phyloP scores from a whole-genome alignment of 176 grass and related monocot species.

The Aegilops sharonensis region DNA sequence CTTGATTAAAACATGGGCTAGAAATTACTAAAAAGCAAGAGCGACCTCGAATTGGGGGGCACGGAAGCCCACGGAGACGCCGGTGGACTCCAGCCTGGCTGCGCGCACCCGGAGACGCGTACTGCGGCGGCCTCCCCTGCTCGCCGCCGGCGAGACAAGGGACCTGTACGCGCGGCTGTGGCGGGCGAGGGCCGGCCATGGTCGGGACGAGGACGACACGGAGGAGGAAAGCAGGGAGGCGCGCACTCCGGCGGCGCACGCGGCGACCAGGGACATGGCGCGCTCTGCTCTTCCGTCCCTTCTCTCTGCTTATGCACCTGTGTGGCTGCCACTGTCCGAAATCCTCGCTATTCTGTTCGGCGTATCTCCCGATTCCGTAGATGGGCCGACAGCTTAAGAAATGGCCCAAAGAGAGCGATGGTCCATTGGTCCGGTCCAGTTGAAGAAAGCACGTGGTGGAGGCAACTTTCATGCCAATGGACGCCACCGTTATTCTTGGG shows the following conservation, averaged over 20 bases:
- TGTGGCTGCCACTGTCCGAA: slow-evolving; percentile 14
- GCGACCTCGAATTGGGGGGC: slow-evolving; percentile 70
- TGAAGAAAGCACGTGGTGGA: no score
- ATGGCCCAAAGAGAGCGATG: not conserved
- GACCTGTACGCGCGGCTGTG: not conserved
- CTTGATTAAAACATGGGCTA: not conserved
- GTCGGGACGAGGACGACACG: not conserved
- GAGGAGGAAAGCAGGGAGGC: not conserved
- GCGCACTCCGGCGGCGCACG: not conserved
- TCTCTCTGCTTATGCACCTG: not conserved
- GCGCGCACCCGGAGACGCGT: slow-evolving; percentile 41
- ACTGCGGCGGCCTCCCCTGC: not conserved
- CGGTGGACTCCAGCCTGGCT: slow-evolving; percentile 54
- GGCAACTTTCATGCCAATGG: no score
- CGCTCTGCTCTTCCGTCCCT: not conserved
- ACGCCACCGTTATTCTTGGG: no score
- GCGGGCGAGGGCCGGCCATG: not conserved
- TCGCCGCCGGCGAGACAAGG: not conserved
- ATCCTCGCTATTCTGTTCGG: not conserved
- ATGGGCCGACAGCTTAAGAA: not conserved
- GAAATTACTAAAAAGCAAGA: not conserved
- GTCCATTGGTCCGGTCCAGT: no score
- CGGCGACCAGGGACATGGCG: slow-evolving; percentile 23
- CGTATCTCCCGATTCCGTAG: not conserved
- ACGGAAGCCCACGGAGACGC: slow-evolving; percentile 46